Conservation (phyloP, 768 basidiomycete species). For the Leucosporidium yakuticum region DNA sequence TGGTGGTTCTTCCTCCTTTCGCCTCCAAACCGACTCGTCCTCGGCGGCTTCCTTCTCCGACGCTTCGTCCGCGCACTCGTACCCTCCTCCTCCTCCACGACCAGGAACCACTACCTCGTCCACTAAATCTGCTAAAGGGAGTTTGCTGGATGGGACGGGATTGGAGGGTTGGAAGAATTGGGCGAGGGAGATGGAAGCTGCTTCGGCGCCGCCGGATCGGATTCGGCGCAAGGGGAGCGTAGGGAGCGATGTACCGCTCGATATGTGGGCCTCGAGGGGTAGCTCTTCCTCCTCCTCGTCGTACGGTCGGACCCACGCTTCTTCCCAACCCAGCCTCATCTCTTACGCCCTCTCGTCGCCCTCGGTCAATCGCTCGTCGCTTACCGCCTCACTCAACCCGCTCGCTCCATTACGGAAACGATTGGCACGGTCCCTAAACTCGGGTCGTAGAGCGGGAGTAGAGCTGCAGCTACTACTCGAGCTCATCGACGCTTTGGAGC, state of each 20-base stretch:
- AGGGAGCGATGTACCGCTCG: no score
- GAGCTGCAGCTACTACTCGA: slow-evolving; percentile 32
- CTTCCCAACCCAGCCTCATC: no score
- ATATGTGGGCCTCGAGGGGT: no score
- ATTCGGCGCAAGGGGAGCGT: no score
- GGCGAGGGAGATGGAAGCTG: slow-evolving; percentile 14
- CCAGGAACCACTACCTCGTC: slow-evolving; percentile 6
- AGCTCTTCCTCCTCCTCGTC: no score
- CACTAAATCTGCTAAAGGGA: not conserved
- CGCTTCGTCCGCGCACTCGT: slow-evolving; percentile 24
- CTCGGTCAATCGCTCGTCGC: not conserved
- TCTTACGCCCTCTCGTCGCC: no score
- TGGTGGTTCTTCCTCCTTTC: not conserved
- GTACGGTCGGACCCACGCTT: no score
- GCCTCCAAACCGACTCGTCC: slow-evolving; percentile 6
- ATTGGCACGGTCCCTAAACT: slow-evolving; percentile 19
- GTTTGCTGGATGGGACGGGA: not conserved
- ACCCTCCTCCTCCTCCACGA: slow-evolving; percentile 24
- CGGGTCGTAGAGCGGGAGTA: not conserved
- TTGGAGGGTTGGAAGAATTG: slow-evolving; percentile 2
- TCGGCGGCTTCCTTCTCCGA: slow-evolving; percentile 17
- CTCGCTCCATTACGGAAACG: slow-evolving; percentile 30
- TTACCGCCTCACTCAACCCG: slow-evolving; percentile 1
- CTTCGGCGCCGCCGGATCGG: no score
- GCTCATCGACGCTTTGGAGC: slow-evolving; percentile 31